Evolutionary conservation across 352 stramenopile genomes (phyloP).

Genomic region (Phytophthora sp.): DNA sequence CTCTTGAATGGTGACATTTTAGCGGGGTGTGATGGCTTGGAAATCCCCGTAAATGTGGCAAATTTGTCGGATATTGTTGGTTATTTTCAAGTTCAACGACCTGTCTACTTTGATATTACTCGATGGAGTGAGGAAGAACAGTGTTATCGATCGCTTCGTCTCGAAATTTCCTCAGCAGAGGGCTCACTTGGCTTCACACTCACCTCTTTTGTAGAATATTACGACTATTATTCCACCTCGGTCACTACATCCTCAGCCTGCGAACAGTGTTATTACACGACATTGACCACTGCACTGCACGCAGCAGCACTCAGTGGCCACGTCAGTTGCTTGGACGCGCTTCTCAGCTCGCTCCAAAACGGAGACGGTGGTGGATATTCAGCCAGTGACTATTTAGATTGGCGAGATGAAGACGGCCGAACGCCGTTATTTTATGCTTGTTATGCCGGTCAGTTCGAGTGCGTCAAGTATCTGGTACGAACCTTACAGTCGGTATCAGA

Average conservation of each 20-base stretch:
- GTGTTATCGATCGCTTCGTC: slow-evolving; percentile 43
- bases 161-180: slow-evolving; percentile 22
- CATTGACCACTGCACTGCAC: slow-evolving; percentile 58
- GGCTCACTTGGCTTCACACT: slow-evolving; percentile 49
- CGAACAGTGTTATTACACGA: slow-evolving; percentile 65
- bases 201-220: slow-evolving; percentile 63
- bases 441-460: slow-evolving; percentile 59
- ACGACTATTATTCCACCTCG: slow-evolving; percentile 32
- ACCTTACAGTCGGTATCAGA: slow-evolving; percentile 6
- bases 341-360: slow-evolving; percentile 35
- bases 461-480: slow-evolving; percentile 50
- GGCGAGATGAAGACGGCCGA: slow-evolving; percentile 65
- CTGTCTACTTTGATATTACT: slow-evolving; percentile 47
- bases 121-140: slow-evolving; percentile 54
- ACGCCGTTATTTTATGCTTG: slow-evolving; percentile 80
- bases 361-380: slow-evolving; percentile 25
- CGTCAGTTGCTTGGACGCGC: slow-evolving; percentile 52
- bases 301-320: slow-evolving; percentile 64
- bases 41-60: slow-evolving; percentile 7
- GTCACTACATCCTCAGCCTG: slow-evolving; percentile 34
- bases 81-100: slow-evolving; percentile 17
- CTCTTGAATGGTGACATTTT: slow-evolving; percentile 59
- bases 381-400: slow-evolving; percentile 48
- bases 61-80: slow-evolving; percentile 24
- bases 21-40: slow-evolving; percentile 42